phyloP scores from a whole-genome alignment of 2,329 filamentous ascomycete species.

The Aspergillus floridensis region DNA sequence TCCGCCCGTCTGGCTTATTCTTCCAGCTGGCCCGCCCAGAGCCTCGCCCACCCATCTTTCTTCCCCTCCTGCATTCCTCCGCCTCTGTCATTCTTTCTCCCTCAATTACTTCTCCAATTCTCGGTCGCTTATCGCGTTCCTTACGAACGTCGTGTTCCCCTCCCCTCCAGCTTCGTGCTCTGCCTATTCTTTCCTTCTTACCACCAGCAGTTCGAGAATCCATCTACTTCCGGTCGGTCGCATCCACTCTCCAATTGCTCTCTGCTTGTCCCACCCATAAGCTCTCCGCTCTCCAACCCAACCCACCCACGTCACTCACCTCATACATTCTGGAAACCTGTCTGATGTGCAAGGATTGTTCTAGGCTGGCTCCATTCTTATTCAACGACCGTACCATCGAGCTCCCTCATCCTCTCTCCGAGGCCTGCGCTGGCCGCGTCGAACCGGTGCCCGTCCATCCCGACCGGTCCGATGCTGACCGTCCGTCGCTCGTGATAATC shows the following conservation, averaged over 20 bases:
- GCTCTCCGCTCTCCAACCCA: background rate
- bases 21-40: background rate
- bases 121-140: background rate
- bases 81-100: background rate
- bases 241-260: background rate
- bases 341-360: background rate
- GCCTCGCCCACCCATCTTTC: background rate
- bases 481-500: background rate
- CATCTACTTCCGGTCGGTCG: background rate
- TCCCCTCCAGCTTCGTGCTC: background rate
- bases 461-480: conserved; percentile 2
- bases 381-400: background rate
- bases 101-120: background rate
- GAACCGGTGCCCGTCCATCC: background rate
- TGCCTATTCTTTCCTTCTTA: background rate
- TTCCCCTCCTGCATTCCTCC: background rate
- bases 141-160: background rate
- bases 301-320: background rate
- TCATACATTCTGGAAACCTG: background rate
- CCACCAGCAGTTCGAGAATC: background rate
- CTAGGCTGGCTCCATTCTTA: background rate
- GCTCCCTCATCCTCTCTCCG: background rate
- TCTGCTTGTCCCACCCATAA: background rate
- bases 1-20: too few relatives aligned
- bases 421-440: conserved; percentile 6